Evolutionary conservation across 2,329 filamentous ascomycete genomes (phyloP), one percentile per base, ranked within the genome.

Genomic region (Pseudogymnoascus sp.): DNA sequence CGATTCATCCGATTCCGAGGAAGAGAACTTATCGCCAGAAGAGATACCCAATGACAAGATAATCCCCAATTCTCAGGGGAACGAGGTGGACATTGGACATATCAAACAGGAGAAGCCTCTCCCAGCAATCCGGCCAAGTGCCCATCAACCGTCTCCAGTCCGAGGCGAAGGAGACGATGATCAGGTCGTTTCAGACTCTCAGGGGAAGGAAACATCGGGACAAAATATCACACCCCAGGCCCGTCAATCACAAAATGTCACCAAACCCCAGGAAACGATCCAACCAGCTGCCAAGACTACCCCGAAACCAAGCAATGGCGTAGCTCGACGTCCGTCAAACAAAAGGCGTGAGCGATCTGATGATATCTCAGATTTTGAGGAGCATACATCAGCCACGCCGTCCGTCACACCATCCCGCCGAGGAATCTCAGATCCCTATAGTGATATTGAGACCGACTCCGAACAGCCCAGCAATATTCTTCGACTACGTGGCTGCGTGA

Each of bases 381-480:
- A 33, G 16, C 26, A 55, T 55, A 55, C 7, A 10, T 12, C 49
- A 6, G 19, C 33, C 29, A 33, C 49, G 10, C 29, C 49, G n/a
- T 19, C 45, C 26, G 11, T 33, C 45, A 55, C 45, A 10, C 45
- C 45, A 19, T 55, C 49, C n/a, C 29, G 29, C n/a, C 29, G 29
- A 33, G 49, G 49, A 35, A 55, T 55, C 49, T 35, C 49, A 35
- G 49, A 55, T 55, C 31, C 49, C 12, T 55, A 55, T n/a, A 55
- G 49, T 55, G 49, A 35, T 35, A 21, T 55, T 19, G 49, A 55
- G 16, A 35, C 49, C 49, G 49, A 55, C 16, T 16, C 33, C 26
- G 49, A 55, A 55, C 49, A 33, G 16, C 29, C 49, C 8, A 7
- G 29, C 16, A 55, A 26, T 33, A 19, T 33, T n/a, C n/a, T 55